A percentile compares a stretch with the other conserved stretches of the same genome.
phyloP scores from a whole-genome alignment of 371 early-diverging fungal species.

The Zychaea mexicana region DNA sequence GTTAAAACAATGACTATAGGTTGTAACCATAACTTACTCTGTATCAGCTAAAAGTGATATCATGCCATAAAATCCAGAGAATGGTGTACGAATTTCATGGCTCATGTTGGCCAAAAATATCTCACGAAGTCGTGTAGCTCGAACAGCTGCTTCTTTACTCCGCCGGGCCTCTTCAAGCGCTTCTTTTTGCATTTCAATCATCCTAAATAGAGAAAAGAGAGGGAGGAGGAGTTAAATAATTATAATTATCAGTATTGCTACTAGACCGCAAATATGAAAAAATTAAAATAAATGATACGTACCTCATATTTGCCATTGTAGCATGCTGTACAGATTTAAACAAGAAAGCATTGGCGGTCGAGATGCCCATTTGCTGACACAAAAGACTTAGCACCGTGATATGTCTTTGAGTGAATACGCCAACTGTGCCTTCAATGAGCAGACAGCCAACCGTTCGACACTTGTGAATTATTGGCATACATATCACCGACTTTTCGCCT shows the following conservation, averaged over 20 bases:
- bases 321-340: constrained; percentile 50
- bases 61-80: constrained; percentile 64
- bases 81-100: constrained; percentile 57
- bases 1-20: no score
- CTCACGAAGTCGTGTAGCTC: constrained; percentile 45
- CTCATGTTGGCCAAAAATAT: constrained; percentile 66
- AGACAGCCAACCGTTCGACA: constrained; percentile 51
- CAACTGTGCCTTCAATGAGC: constrained; percentile 57
- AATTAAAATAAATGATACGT: no score
- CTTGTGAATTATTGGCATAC: constrained; percentile 59
- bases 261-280: background rate
- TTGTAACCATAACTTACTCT: background rate
- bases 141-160: constrained; percentile 51
- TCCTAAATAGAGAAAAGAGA: constrained; percentile 25
- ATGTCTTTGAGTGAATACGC: constrained; percentile 58
- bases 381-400: constrained; percentile 57
- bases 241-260: no score
- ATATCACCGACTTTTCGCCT: constrained; percentile 56
- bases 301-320: constrained; percentile 41
- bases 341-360: constrained; percentile 57
- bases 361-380: constrained; percentile 64
- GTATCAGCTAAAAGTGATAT: constrained; percentile 59
- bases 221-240: no score
- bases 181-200: constrained; percentile 51
- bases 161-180: constrained; percentile 44